Evolutionary conservation across 2,329 filamentous ascomycete genomes (phyloP).

Genomic region (Colletotrichum ledebouriae): DNA sequence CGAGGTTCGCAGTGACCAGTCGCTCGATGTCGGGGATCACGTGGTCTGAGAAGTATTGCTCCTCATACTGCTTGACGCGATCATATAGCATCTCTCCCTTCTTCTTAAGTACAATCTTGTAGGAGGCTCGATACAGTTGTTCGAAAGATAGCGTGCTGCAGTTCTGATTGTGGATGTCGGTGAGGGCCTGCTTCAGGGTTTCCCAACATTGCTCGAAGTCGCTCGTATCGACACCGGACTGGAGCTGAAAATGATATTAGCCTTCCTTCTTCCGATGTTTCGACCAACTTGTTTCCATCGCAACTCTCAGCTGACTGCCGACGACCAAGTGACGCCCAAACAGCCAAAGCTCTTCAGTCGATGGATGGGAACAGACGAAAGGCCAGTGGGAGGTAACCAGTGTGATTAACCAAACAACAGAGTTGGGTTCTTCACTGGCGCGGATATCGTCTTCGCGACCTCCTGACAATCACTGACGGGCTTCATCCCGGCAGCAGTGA

Average conservation of each 20-base stretch:
- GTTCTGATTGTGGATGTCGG: constrained; percentile 92
- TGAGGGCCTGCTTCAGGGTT: constrained; percentile 80
- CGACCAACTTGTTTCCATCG: too few species aligned
- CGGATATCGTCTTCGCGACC: not conserved
- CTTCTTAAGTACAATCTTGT: constrained; percentile 93
- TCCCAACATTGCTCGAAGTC: constrained; percentile 92
- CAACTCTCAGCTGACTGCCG: too few species aligned
- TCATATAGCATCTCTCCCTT: constrained; percentile 86
- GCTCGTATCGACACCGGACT: constrained; percentile 62
- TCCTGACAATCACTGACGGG: not conserved
- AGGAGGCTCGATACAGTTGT: constrained; percentile 92
- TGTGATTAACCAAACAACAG: too few species aligned
- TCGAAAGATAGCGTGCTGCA: constrained; percentile 93
- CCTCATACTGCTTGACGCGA: constrained; percentile 83
- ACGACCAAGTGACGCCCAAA: not conserved
- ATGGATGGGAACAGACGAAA: not conserved
- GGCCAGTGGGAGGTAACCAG: too few species aligned
- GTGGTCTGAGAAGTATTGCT: constrained; percentile 80
- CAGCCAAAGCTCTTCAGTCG: not conserved
- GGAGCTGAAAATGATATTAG: constrained; percentile 22
- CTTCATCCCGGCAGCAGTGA: not conserved
- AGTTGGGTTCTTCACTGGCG: too few species aligned
- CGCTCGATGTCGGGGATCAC: constrained; percentile 79
- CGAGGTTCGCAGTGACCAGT: constrained; percentile 78
- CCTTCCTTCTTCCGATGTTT: not conserved